Base-by-base conservation (phyloP, 371 early-diverging fungal species). In the Mortierella sp. region DNA sequence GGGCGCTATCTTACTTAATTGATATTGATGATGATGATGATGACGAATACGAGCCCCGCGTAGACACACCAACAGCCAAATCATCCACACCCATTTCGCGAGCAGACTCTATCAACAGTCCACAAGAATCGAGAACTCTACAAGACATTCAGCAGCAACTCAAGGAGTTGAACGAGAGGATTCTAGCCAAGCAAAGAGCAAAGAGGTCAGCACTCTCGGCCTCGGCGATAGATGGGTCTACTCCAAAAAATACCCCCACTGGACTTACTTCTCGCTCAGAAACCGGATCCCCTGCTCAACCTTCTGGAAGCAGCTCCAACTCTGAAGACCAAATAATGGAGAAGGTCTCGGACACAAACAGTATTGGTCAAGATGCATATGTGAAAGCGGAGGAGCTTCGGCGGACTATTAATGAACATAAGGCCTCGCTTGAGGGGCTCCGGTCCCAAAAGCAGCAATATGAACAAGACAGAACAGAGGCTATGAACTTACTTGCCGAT, bases 11-110 rank as follows among this genome's bases (percentile, higher is more conserved):
- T 7, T 71, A 62, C 45, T 52, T 80, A 10, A 80, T 80, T 16
- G 81, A 80, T 57, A 57, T 80, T 58, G 81, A 80, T 61, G 72
- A 75, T 10, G 81, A 80, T 3, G 69, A 72, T 33, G 72, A 65
- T 5, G 72, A 69, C 10, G 65, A 70, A 22, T 32, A 24, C n/a
- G 67, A 48, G 8, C 24, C 45, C 5, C 58, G 48, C 4, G 61
- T 45, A 15, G 45, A 28, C 19, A 15, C 32, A 13, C 16, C 43
- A 5, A 11, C 40, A 6, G 24, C 9, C 41, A 62, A 24, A 45
- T 41, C 45, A 3, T 60, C 60, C 15, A 38, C 38, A 36, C 47
- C 68, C 4, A 60, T 36, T 19, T 58, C 58, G 36, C n/a, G 45
- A 53, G 13, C 64, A 11, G 48, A 57, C 13, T 48, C 58, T 43